Conservation (phyloP, 2,329 filamentous ascomycete species). For the Monilinia fructigena region DNA sequence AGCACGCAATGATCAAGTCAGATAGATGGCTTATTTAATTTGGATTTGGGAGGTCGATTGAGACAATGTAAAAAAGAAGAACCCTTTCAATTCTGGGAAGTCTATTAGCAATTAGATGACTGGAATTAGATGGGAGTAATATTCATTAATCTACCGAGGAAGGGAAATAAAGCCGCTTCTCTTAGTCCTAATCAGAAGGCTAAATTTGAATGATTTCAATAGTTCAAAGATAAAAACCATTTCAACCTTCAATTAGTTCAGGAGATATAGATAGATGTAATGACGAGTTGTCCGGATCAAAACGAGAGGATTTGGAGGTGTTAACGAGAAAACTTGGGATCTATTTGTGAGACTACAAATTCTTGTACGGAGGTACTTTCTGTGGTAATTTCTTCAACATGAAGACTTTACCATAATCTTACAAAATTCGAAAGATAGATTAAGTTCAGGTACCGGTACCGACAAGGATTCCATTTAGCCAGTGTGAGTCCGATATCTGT, state of each 20-base stretch:
- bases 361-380: no score
- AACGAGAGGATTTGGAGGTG: no score
- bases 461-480: constrained; percentile 12
- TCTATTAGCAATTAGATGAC: neutral
- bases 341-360: neutral
- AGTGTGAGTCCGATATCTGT: constrained; percentile 8
- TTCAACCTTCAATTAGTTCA: no score
- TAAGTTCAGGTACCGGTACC: constrained; percentile 5
- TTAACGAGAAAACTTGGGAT: neutral
- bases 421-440: neutral
- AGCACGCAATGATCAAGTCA: neutral
- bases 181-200: no score
- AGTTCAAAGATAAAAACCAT: no score
- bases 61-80: neutral
- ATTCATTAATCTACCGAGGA: neutral
- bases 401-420: neutral
- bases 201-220: no score
- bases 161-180: neutral
- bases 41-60: neutral
- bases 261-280: no score
- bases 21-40: neutral
- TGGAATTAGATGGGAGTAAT: neutral
- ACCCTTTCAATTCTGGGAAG: neutral
- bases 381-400: neutral
- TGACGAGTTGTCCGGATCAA: no score